Evolutionary conservation across 805 yeast species (phyloP).

Genomic region (Ogataea methanolica): DNA sequence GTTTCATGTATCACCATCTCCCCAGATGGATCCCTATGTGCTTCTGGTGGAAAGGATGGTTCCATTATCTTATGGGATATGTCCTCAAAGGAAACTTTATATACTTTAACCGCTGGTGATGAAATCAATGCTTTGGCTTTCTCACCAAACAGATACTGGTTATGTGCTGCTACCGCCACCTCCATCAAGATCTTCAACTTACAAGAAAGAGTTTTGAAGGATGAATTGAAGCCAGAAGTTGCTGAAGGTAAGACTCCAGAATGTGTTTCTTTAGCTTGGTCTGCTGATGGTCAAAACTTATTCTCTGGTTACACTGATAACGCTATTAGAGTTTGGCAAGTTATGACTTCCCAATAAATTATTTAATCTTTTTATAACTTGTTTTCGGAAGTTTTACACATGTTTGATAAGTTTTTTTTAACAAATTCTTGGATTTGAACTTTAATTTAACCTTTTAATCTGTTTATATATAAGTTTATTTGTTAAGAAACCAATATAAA

Average conservation of each 20-base stretch:
- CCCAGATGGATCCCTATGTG: constrained; percentile 99
- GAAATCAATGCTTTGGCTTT: constrained; percentile 98
- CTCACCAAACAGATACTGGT: constrained; percentile 99
- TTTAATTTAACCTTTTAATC: neutral
- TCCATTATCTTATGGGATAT: constrained; percentile 97
- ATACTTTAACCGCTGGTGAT: constrained; percentile 92
- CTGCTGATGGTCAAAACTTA: constrained; percentile 99
- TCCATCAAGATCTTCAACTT: constrained; percentile 98
- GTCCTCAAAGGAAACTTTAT: constrained; percentile 76
- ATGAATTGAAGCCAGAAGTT: constrained; percentile 97
- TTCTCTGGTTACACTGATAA: constrained; percentile 99
- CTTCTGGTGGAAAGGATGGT: constrained; percentile 99
- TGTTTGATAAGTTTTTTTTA: no score
- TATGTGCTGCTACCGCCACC: constrained; percentile 98
- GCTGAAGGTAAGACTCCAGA: constrained; percentile 97
- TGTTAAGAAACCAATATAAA: no score
- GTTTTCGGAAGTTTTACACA: constrained; percentile 2
- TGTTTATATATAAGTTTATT: neutral
- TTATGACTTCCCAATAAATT: constrained; percentile 71
- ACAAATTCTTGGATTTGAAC: no score
- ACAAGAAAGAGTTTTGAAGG: constrained; percentile 90
- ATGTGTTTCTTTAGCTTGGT: constrained; percentile 98
- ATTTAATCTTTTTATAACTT: constrained; percentile 14
- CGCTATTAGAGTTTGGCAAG: constrained; percentile 99
- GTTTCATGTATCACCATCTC: constrained; percentile 94